Base-by-base conservation (phyloP, 1,284 basidiomycete species). In the Uromyces viciae-fabae region DNA sequence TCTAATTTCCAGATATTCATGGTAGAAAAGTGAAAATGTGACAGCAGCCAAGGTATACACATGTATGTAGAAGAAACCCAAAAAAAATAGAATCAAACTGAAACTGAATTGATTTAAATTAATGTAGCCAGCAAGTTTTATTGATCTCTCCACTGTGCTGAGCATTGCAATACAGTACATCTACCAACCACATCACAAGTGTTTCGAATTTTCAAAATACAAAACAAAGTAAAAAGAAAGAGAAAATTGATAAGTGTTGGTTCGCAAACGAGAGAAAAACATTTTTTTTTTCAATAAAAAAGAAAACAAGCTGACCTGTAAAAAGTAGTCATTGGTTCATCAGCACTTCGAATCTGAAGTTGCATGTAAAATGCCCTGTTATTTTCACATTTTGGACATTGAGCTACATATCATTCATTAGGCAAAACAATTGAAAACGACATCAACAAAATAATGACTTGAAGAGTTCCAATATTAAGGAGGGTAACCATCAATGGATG, bases 291-390 rank as follows among this genome's bases (percentile, higher is more conserved):
- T 7, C 36, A 19, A 19, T 28, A 33, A 38, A 60, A 19, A 15
- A 54, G 22, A 54, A 4, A 19, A 3, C 52, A 25, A 54, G 69
- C 80, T 49, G 69, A 56, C 90, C 93, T 82, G 81, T 87, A 89
- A 93, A 95, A 97, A 0, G 93, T 97, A 9, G 95, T 97, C 93
- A 95, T 95, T 7, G 95, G 95, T 85, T 97, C 95, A 86, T 97
- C 95, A 0, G 96, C 96, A 84, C 94, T 95, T 46, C 96, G 88
- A 83, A 98, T 99, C 86, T 99, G 96, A 25, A 98, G 88, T 87
- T 98, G 95, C 86, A 95, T 94, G 87, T 93, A 99, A 87, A 96
- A 98, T 8, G 96, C 94, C 80, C 91, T 88, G 54, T 90, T 90
- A 84, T 93, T 89, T 85, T 97, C 95, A 87, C 96, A 99, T 85